These are phyloP conservation scores for Raffaelea arxii DNA, from an alignment of 2,329 filamentous ascomycete genomes.

Conservation along the genomic window DNA sequence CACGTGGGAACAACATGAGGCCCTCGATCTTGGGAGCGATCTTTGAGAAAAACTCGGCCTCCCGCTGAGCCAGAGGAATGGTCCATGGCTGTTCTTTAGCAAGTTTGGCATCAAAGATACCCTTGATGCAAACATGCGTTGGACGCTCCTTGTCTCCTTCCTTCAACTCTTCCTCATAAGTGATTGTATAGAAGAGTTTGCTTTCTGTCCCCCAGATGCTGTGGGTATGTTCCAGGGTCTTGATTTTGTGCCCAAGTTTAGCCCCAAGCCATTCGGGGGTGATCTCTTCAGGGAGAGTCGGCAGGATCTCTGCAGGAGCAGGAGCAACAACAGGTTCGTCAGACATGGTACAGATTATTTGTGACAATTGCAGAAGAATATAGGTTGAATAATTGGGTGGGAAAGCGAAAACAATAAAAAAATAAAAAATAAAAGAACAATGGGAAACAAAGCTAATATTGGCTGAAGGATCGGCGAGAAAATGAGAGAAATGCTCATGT, in stretches of 20 bases:
- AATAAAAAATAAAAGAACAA: too few relatives aligned
- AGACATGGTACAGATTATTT: too few relatives aligned
- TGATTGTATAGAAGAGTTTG: conserved; percentile 3
- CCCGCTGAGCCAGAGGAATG: conserved; percentile 18
- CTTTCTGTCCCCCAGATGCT: conserved; percentile 2
- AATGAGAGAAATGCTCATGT: too few relatives aligned
- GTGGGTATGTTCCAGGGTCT: background rate
- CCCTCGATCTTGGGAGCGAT: conserved; percentile 16
- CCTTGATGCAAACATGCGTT: conserved; percentile 19
- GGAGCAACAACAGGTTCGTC: too few relatives aligned
- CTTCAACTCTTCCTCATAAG: background rate
- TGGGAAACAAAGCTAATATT: too few relatives aligned
- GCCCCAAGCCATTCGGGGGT: background rate
- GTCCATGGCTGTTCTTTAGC: conserved; percentile 9
- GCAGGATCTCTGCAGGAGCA: background rate
- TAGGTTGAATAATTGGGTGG: too few relatives aligned
- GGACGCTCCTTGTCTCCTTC: background rate
- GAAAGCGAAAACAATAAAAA: too few relatives aligned
- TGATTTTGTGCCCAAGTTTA: background rate
- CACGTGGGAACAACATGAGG: conserved; percentile 12
- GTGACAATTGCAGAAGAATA: too few relatives aligned
- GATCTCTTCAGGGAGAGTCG: background rate
- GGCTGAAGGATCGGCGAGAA: too few relatives aligned
- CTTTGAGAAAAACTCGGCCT: conserved; percentile 15
- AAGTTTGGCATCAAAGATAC: conserved; percentile 50